Evolutionary conservation across 805 yeast species (phyloP), one percentile per base, ranked within the genome.

Genomic region (Saccharomyces eubayanus): DNA sequence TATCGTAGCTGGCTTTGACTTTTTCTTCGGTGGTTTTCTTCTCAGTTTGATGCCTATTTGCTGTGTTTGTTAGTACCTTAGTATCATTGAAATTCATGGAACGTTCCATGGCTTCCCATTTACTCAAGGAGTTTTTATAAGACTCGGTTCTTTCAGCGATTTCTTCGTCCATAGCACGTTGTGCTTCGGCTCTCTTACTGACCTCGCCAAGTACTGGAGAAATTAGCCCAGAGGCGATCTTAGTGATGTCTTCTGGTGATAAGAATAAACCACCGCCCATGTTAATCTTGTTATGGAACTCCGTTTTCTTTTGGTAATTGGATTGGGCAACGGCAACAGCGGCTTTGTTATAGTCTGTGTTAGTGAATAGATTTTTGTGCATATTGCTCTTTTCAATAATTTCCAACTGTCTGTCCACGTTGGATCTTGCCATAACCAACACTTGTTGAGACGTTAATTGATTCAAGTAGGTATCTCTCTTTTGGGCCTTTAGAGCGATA

Each of bases 211-310:
- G 74, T 5, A 90, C 90, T 8, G 97, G 97, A 60, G 79, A 77
- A 53, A 91, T 96, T 63, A 87, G 76, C 50, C 83, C 77, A 55
- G 81, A 72, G 27, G 97, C 97, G 74, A 91, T 80, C 53, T 78
- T 78, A 58, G 87, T 85, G 57, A 91, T 80, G 63, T 90, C 96
- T 24, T 75, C 78, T 55, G 79, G 85, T 47, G 86, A 76, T 78
- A 91, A 82, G 61, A 77, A 80, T 54, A 87, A 76, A 2, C 97
- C 97, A 57, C 96, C 96, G 56, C 99, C 99, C 57, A 92, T 72
- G 64, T 89, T 77, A 62, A 89, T 74, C 67, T 84, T 80, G 58
- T 83, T 82, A 50, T 62, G 66, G 57, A 73, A 66, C 57, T 65
- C 64, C 50, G 78, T 64, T 63, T 92, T 78, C 65, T 80, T 82